A percentile compares a stretch with the other conserved stretches of the same genome.
These are phyloP conservation scores for Bacidia gigantensis DNA, from an alignment of 495 filamentous ascomycete species.

Conservation along the genomic window DNA sequence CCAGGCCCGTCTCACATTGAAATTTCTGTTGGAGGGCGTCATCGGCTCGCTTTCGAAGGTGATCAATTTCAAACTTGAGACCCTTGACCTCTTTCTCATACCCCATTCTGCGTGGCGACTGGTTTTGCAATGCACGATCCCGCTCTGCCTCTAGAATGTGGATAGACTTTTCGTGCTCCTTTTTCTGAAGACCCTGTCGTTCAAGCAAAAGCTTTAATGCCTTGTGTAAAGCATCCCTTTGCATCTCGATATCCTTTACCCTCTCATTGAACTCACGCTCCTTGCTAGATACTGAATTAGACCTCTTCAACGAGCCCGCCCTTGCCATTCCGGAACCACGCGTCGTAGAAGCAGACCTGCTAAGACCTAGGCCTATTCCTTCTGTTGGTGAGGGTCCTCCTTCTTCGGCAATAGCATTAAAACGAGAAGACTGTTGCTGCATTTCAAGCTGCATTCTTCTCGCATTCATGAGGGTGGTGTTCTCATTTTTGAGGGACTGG, in stretches of 20 bases:
- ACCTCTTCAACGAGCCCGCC: constrained; percentile 28
- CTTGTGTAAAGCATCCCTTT: constrained; percentile 81
- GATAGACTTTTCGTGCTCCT: constrained; percentile 66
- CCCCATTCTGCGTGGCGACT: constrained; percentile 56
- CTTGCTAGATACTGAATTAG: constrained; percentile 50
- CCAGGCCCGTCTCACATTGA: constrained; percentile 86
- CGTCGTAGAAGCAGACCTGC: constrained; percentile 49
- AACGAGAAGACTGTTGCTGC: constrained; percentile 35
- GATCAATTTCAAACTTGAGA: constrained; percentile 71
- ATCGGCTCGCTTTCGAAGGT: constrained; percentile 75
- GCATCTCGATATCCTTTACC: constrained; percentile 81
- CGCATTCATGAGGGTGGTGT: constrained; percentile 42
- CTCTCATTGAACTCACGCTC: constrained; percentile 60
- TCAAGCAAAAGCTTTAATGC: constrained; percentile 78
- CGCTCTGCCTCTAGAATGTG: constrained; percentile 63
- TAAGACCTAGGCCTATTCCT: constrained; percentile 33
- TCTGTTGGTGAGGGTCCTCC: constrained; percentile 20
- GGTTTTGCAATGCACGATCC: constrained; percentile 49
- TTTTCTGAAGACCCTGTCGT: constrained; percentile 67
- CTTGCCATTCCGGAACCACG: constrained; percentile 26
- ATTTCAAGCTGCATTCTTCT: constrained; percentile 39
- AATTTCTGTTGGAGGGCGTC: constrained; percentile 95
- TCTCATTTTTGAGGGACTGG: constrained; percentile 44
- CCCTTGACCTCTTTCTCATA: constrained; percentile 70
- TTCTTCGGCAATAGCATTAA: constrained; percentile 55